Base-by-base conservation (phyloP, 306 rosid species). In the Fagus crenata region DNA sequence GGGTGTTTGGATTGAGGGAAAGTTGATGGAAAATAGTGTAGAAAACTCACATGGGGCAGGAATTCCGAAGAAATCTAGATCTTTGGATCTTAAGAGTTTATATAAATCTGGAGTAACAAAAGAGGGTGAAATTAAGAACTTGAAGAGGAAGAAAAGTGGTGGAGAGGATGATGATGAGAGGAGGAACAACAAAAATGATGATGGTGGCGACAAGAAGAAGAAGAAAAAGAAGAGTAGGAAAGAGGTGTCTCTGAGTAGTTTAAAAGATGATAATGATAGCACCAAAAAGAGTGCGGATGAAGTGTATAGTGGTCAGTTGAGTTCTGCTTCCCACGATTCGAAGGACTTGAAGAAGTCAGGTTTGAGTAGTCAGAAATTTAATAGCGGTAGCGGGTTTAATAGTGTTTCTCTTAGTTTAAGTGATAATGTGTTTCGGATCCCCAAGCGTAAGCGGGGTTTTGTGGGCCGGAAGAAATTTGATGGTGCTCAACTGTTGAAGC, bases 41-140 rank as follows among this genome's bases (percentile, higher is more conserved):
- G 93, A 85, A 78, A 80, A 81, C 73, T 80, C 89, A 73, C 83
- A 86, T 87, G 99, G 86, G 81, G 74, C 88, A 73, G 85, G 70
- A 80, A 83, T 84, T 80, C 89, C 90, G 31, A 86, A 86, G 78
- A 88, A 91, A 81, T 84, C 97, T 36, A 89, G 91, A 87, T 86
- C 98, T 71, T 80, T 96, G 92, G 99, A 92, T 89, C 79, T 92
- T 80, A 91, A 89, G 81, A 89, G 96, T 86, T 89, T 96, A 69
- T 91, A 91, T 80, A 78, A 86, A 72, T 74, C 90, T 51, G 78
- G 85, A 69, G 79, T 79, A 79, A 53, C 73, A 4, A 83, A 82
- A 68, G 87, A 80, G 71, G 76, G 13, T 55, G 74, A 82, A 40
- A 77, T 74, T 7, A 84, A 84, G 87, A 81, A 53, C 59, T 79